Evolutionary conservation across 495 filamentous ascomycete genomes (phyloP).

Genomic region (Viridothelium virens): DNA sequence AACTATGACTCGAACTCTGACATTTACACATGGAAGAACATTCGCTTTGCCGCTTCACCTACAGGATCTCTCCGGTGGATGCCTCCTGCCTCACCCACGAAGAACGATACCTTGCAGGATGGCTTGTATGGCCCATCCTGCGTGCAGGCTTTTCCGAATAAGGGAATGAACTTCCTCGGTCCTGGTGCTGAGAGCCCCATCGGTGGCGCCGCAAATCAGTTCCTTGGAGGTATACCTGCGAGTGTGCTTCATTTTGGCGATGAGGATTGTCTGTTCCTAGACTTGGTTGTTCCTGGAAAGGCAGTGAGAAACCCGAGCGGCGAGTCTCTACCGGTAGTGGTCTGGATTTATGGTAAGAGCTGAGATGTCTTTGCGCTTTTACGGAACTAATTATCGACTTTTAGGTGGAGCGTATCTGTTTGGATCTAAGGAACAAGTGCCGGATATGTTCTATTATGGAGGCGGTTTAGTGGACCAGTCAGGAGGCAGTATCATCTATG

Average conservation of each 20-base stretch:
- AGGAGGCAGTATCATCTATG: neutral
- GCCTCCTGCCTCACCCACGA: neutral
- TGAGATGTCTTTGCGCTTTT: neutral
- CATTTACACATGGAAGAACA: neutral
- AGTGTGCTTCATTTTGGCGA: neutral
- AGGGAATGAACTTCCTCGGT: neutral
- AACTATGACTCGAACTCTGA: neutral
- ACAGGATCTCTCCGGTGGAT: neutral
- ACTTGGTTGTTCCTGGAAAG: neutral
- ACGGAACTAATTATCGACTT: neutral
- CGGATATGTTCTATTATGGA: neutral
- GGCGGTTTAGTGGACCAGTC: neutral
- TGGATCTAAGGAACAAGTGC: neutral
- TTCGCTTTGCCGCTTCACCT: neutral
- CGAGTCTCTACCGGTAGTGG: neutral
- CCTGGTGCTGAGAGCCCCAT: neutral
- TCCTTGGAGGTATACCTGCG: neutral
- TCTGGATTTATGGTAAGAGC: neutral
- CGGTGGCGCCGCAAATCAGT: neutral
- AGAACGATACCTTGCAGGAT: neutral
- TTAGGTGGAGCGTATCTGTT: neutral
- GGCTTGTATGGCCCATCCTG: neutral
- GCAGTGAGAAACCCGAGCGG: neutral
- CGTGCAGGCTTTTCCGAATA: neutral
- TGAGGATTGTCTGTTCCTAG: neutral